These are phyloP conservation scores for Claviceps pazoutovae DNA, from an alignment of 2,329 filamentous ascomycete species.

Conservation along the genomic window DNA sequence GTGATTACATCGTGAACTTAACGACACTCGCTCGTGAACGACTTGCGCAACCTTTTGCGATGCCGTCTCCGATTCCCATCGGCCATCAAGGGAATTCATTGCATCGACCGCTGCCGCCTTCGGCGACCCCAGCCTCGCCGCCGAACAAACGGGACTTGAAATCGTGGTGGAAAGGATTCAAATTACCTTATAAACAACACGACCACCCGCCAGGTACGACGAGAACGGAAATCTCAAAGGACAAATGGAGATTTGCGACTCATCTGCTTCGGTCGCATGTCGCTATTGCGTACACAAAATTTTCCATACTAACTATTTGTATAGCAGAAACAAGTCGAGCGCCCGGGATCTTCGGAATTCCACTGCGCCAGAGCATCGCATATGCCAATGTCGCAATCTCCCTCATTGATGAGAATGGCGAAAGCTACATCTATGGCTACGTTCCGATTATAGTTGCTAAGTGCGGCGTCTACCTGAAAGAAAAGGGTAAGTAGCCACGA, in stretches of 20 bases:
- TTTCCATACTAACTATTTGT: neutral
- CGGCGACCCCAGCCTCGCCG: slow-evolving; percentile 45
- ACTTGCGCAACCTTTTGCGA: slow-evolving; percentile 9
- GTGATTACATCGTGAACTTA: neutral
- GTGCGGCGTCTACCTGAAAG: slow-evolving; percentile 92
- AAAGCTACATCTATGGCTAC: slow-evolving; percentile 97
- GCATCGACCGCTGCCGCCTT: slow-evolving; percentile 12
- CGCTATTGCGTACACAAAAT: neutral
- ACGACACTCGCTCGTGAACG: neutral
- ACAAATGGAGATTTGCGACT: no score
- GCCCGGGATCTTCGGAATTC: slow-evolving; percentile 85
- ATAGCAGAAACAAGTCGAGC: slow-evolving; percentile 29
- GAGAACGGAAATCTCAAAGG: neutral
- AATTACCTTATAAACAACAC: slow-evolving; percentile 47
- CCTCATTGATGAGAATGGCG: slow-evolving; percentile 77
- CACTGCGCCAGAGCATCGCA: slow-evolving; percentile 83
- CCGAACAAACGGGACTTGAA: slow-evolving; percentile 78
- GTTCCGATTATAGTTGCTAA: slow-evolving; percentile 97
- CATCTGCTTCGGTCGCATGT: neutral
- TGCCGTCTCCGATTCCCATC: slow-evolving; percentile 24
- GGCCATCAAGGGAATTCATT: slow-evolving; percentile 19
- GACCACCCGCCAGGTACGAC: slow-evolving; percentile 37
- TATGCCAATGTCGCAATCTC: slow-evolving; percentile 98
- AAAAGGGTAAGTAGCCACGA: slow-evolving; percentile 59
- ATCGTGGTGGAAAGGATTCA: slow-evolving; percentile 97